These are phyloP conservation scores for Alopecurus myosuroides DNA, from an alignment of 176 grass and related monocot species.

Conservation along the genomic window DNA sequence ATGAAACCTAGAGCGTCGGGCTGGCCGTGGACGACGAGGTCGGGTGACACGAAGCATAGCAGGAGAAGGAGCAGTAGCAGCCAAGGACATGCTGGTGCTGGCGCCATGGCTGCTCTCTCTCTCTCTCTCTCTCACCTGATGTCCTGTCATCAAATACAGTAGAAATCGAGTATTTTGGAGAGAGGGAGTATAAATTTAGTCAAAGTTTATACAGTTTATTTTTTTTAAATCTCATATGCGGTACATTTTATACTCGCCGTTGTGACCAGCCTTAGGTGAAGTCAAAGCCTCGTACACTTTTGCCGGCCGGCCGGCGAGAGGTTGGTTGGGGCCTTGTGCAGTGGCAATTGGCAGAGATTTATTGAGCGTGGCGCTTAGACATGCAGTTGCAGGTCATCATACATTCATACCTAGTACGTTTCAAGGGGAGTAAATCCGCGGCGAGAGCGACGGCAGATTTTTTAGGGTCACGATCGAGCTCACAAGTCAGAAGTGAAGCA, in stretches of 20 bases:
- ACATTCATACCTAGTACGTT: no score
- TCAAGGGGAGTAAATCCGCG: no score
- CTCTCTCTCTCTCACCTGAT: neutral
- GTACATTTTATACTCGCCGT: no score
- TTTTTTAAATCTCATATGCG: no score
- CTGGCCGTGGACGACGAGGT: neutral
- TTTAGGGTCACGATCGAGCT: no score
- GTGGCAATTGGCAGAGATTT: neutral
- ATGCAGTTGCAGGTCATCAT: neutral
- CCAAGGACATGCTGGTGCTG: neutral
- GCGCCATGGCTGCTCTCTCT: neutral
- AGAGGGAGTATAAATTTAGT: no score
- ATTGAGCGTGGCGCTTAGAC: neutral
- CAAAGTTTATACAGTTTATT: no score
- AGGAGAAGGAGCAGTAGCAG: neutral
- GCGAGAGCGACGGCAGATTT: no score
- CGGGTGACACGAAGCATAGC: neutral
- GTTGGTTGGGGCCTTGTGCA: neutral
- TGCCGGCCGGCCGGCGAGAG: neutral
- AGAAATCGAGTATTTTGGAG: no score
- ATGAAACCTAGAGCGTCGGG: conserved; percentile 16
- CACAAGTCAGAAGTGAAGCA: no score
- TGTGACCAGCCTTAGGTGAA: neutral
- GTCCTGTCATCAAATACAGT: neutral
- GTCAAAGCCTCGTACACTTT: neutral